Evolutionary conservation across 805 yeast species (phyloP).

Genomic region (Nematodospora valgi): DNA sequence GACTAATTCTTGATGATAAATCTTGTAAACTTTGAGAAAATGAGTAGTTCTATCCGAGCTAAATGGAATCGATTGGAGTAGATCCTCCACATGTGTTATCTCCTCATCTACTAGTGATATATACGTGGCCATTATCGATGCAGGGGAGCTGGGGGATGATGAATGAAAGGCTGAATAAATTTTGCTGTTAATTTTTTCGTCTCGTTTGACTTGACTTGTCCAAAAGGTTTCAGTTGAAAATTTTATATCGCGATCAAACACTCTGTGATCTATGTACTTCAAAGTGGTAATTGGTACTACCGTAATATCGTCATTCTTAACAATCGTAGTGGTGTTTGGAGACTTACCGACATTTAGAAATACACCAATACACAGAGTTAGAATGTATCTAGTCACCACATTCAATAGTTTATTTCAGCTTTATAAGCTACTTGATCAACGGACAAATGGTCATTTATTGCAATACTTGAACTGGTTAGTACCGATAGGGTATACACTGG

Average conservation of each 20-base stretch:
- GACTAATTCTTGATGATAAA: slow-evolving; percentile 19
- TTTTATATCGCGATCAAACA: not conserved
- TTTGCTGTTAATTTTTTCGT: slow-evolving; percentile 1
- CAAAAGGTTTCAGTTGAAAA: not conserved
- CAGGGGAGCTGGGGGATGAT: too few species aligned
- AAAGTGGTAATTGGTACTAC: slow-evolving; percentile 5
- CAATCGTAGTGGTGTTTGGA: slow-evolving; percentile 43
- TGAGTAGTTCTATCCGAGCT: slow-evolving; percentile 11
- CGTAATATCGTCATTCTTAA: slow-evolving; percentile 12
- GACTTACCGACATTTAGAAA: slow-evolving; percentile 42
- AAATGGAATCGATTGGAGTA: slow-evolving; percentile 36
- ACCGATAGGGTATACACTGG: slow-evolving; percentile 38
- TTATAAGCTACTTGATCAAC: slow-evolving; percentile 7
- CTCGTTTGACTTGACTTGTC: not conserved
- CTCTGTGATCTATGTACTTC: slow-evolving; percentile 5
- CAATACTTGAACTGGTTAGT: slow-evolving; percentile 39
- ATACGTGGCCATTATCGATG: slow-evolving; percentile 11
- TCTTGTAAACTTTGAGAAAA: slow-evolving; percentile 32
- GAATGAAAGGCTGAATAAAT: slow-evolving; percentile 1
- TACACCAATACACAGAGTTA: slow-evolving; percentile 27
- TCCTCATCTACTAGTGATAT: slow-evolving; percentile 22
- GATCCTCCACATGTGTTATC: slow-evolving; percentile 21
- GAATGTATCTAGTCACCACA: slow-evolving; percentile 7
- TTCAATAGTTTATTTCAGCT: slow-evolving; percentile 1
- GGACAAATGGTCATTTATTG: slow-evolving; percentile 9